Conservation (phyloP, 202 grass and related monocot genomes). For the Panicum virgatum region DNA sequence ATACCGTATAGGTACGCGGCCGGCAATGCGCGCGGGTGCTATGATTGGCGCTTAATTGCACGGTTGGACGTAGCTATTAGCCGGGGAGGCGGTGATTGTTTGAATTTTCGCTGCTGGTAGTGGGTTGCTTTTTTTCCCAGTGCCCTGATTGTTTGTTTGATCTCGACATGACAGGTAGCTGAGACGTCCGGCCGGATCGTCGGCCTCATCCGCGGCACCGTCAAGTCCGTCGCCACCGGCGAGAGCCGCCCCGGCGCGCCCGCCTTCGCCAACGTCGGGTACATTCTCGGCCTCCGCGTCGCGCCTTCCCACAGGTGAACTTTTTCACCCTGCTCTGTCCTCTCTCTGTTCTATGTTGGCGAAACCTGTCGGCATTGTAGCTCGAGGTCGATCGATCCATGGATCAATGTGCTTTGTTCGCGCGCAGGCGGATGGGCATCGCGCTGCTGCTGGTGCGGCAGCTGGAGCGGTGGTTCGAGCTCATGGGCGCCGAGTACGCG, state of each 20-base stretch:
- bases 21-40: neutral
- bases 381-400: neutral
- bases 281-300: conserved; percentile 87
- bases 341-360: neutral
- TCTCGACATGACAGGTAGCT: conserved; percentile 68
- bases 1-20: neutral
- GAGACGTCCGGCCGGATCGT: conserved; percentile 67
- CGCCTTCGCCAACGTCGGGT: conserved; percentile 57
- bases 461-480: conserved; percentile 78
- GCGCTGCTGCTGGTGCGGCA: conserved; percentile 52
- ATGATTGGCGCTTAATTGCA: neutral
- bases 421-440: conserved; percentile 68
- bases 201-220: conserved; percentile 73
- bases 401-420: no score
- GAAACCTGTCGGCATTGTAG: neutral
- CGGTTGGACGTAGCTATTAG: neutral
- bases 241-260: conserved; percentile 30
- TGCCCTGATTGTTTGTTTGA: neutral
- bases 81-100: neutral
- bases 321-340: neutral
- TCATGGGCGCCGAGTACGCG: conserved; percentile 64
- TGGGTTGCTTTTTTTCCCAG: conserved; percentile 37
- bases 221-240: conserved; percentile 75
- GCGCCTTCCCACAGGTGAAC: conserved; percentile 58
- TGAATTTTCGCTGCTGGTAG: conserved; percentile 15